Evolutionary conservation across 2,329 filamentous ascomycete genomes (phyloP).

Genomic region (Cytospora mali): DNA sequence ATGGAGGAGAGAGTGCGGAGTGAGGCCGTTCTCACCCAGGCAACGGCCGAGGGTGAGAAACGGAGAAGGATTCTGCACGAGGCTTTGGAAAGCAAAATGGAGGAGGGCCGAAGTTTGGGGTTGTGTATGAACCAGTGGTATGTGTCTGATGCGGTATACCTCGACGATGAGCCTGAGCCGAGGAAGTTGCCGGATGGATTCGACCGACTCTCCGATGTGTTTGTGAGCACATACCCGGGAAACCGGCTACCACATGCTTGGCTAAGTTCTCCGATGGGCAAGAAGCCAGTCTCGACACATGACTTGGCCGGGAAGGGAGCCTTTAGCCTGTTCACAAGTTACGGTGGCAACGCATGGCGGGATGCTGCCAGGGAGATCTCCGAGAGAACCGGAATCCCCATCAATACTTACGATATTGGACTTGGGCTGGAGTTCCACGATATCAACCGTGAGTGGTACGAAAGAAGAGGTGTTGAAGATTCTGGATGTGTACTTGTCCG

Average conservation of each 20-base stretch:
- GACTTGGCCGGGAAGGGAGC: conserved; percentile 54
- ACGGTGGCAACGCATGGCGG: conserved; percentile 53
- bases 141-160: conserved; percentile 42
- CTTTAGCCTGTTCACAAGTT: conserved; percentile 48
- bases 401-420: conserved; percentile 51
- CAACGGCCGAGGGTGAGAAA: conserved; percentile 39
- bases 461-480: conserved; percentile 50
- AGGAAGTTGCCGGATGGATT: conserved; percentile 28
- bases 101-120: conserved; percentile 55
- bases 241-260: conserved; percentile 57
- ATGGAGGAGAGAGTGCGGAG: conserved; percentile 37
- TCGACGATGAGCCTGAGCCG: conserved; percentile 32
- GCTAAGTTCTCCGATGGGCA: conserved; percentile 46
- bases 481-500: conserved; percentile 53
- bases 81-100: conserved; percentile 41
- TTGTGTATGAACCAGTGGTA: conserved; percentile 60
- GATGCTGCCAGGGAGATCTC: conserved; percentile 42
- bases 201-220: conserved; percentile 42
- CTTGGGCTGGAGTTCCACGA: conserved; percentile 56
- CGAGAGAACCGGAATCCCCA: conserved; percentile 40
- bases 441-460: conserved; percentile 54
- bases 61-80: conserved; percentile 42
- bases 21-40: conserved; percentile 40
- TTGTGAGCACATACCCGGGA: conserved; percentile 54
- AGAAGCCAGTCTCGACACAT: conserved; percentile 47